These are phyloP conservation scores for Talaromyces sp. DNA, from an alignment of 2,329 filamentous ascomycete species.

Conservation along the genomic window DNA sequence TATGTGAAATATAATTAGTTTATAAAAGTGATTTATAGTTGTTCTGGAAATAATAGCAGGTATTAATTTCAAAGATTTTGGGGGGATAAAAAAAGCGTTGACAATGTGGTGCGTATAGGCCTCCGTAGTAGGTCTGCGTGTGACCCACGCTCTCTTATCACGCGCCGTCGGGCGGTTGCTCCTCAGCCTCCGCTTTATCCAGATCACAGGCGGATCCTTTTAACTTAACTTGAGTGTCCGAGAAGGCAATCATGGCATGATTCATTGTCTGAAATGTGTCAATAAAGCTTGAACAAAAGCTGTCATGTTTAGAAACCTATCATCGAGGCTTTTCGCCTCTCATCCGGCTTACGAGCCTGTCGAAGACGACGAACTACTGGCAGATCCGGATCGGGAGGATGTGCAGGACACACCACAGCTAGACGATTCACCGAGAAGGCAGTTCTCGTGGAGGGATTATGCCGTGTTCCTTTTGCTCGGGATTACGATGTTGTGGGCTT, in stretches of 20 bases:
- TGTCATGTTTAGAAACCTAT: conserved; percentile 1
- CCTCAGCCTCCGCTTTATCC: not conserved
- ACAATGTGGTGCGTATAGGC: no score
- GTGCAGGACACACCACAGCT: conserved; percentile 2
- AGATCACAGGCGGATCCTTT: not conserved
- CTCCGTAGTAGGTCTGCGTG: no score
- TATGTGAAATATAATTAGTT: no score
- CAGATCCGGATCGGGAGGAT: conserved; percentile 8
- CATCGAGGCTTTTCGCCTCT: conserved; percentile 11
- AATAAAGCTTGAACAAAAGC: not conserved
- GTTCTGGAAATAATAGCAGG: no score
- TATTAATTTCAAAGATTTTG: no score
- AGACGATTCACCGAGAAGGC: conserved; percentile 11
- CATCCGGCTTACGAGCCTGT: conserved; percentile 23
- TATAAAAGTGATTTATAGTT: no score
- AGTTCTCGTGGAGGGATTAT: conserved; percentile 84
- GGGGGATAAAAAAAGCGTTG: no score
- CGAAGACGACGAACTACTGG: conserved; percentile 14
- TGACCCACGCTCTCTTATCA: not conserved
- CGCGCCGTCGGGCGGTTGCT: not conserved
- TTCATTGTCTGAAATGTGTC: not conserved
- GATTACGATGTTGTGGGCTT: conserved; percentile 95
- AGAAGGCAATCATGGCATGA: not conserved
- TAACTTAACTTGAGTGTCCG: not conserved
- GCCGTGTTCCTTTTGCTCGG: conserved; percentile 78